Percentiles rank a stretch among this genome's conserved stretches.
These are phyloP conservation scores for Pezicula radicicola DNA, from an alignment of 2,329 filamentous ascomycete species.

Conservation along the genomic window DNA sequence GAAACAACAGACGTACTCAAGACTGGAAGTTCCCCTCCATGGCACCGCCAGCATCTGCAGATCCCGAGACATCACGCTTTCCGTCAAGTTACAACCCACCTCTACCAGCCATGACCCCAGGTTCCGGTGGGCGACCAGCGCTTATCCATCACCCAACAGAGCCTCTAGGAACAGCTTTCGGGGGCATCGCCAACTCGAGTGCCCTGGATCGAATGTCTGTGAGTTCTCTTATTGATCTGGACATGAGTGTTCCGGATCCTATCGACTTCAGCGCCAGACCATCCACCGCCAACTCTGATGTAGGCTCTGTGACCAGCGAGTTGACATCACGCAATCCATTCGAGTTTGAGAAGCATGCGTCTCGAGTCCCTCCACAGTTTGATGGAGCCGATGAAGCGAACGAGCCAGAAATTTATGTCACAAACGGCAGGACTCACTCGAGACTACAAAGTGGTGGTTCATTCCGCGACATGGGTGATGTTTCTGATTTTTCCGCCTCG, in stretches of 20 bases:
- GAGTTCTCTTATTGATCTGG: conserved; percentile 46
- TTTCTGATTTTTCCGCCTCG: conserved; percentile 27
- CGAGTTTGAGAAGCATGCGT: conserved; percentile 60
- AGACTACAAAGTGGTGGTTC: conserved; percentile 13
- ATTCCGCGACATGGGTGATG: conserved; percentile 19
- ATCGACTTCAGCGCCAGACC: conserved; percentile 18
- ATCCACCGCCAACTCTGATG: conserved; percentile 27
- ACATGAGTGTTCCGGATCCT: conserved; percentile 49
- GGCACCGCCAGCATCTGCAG: conserved; percentile 49
- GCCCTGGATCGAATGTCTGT: conserved; percentile 21
- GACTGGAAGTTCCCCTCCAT: conserved; percentile 59
- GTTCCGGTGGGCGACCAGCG: conserved; percentile 36
- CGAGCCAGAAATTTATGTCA: conserved; percentile 50
- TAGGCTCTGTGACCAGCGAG: conserved; percentile 50
- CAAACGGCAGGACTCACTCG: conserved; percentile 50
- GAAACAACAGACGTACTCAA: conserved; percentile 47
- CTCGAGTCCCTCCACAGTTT: conserved; percentile 43
- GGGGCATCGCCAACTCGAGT: conserved; percentile 8
- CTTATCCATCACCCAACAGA: conserved; percentile 51
- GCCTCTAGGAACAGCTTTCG: conserved; percentile 32
- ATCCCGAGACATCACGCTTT: conserved; percentile 50
- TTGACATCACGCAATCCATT: conserved; percentile 56
- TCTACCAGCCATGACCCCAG: conserved; percentile 23
- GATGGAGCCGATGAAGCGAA: conserved; percentile 6
- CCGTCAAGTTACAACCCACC: conserved; percentile 36